Percentiles rank a stretch among this genome's conserved stretches.
phyloP scores from a whole-genome alignment of 73 alveolate species.

The Paramecium primaurelia region DNA sequence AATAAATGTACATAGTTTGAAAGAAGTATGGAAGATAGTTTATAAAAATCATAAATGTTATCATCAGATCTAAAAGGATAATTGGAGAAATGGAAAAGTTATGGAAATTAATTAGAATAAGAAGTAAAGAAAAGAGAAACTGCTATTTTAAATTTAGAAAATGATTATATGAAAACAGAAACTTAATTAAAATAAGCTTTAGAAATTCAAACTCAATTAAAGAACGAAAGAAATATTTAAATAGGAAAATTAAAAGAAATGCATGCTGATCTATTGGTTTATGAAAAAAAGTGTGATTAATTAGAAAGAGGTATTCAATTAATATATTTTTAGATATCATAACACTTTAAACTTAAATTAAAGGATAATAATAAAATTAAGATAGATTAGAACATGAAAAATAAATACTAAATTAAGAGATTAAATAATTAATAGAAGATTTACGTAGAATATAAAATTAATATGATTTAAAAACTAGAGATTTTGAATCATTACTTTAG shows the following conservation, averaged over 20 bases:
- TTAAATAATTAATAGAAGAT: background rate
- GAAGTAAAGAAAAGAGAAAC: constrained; percentile 24
- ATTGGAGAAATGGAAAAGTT: constrained; percentile 13
- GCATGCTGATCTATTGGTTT: background rate
- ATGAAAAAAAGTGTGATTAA: background rate
- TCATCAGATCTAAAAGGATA: background rate
- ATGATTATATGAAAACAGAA: background rate
- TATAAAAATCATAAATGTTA: background rate
- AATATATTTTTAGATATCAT: background rate
- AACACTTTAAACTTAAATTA: background rate
- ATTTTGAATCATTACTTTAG: background rate
- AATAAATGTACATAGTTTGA: background rate
- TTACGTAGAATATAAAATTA: background rate
- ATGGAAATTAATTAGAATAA: background rate
- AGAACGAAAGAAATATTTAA: background rate
- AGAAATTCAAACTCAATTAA: background rate
- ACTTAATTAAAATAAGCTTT: background rate
- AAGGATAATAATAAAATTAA: background rate
- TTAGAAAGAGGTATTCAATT: background rate
- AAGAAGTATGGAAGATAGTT: background rate
- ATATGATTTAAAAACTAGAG: background rate
- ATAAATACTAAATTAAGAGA: background rate
- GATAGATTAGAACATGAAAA: background rate
- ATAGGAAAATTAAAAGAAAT: background rate
- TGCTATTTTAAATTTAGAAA: background rate